Evolutionary conservation across 352 stramenopile species (phyloP).

Genomic region (Phytophthora nicotianae): DNA sequence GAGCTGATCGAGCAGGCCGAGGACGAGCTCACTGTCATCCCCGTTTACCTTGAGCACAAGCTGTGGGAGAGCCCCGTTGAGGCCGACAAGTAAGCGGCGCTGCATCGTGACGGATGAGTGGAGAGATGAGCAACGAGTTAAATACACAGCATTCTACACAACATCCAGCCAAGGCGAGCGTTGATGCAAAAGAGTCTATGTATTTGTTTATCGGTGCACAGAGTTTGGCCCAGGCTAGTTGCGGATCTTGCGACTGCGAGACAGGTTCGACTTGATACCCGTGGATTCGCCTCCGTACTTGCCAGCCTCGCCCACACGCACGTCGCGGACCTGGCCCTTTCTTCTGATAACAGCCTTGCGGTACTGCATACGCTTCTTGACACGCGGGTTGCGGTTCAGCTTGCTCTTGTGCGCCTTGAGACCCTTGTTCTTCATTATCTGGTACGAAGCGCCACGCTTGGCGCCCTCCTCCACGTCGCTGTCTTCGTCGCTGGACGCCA

Average conservation of each 20-base stretch:
- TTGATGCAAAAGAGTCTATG: constrained; percentile 36
- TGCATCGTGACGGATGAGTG: no score
- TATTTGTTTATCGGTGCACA: constrained; percentile 36
- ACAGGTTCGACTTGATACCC: constrained; percentile 91
- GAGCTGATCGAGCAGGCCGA: constrained; percentile 89
- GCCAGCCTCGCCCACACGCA: constrained; percentile 83
- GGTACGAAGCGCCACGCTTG: constrained; percentile 92
- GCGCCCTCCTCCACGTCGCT: constrained; percentile 81
- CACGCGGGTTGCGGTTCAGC: constrained; percentile 97
- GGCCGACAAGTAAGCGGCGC: constrained; percentile 31
- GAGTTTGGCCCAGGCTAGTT: constrained; percentile 53
- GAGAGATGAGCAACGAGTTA: constrained; percentile 13
- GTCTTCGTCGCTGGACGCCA: constrained; percentile 64
- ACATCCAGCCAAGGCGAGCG: constrained; percentile 1
- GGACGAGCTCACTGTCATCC: constrained; percentile 86
- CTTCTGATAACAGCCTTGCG: constrained; percentile 96
- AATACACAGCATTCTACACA: constrained; percentile 34
- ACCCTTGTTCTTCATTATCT: constrained; percentile 99
- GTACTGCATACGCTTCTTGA: constrained; percentile 99
- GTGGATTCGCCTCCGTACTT: constrained; percentile 90
- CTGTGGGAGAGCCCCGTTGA: constrained; percentile 82
- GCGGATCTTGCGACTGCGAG: constrained; percentile 90
- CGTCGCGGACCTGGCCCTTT: constrained; percentile 97
- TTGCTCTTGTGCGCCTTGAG: constrained; percentile 98
- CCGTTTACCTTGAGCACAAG: constrained; percentile 88